These are phyloP conservation scores for Sordariomycetes sp. DNA, from an alignment of 2,329 filamentous ascomycete genomes.

Conservation along the genomic window DNA sequence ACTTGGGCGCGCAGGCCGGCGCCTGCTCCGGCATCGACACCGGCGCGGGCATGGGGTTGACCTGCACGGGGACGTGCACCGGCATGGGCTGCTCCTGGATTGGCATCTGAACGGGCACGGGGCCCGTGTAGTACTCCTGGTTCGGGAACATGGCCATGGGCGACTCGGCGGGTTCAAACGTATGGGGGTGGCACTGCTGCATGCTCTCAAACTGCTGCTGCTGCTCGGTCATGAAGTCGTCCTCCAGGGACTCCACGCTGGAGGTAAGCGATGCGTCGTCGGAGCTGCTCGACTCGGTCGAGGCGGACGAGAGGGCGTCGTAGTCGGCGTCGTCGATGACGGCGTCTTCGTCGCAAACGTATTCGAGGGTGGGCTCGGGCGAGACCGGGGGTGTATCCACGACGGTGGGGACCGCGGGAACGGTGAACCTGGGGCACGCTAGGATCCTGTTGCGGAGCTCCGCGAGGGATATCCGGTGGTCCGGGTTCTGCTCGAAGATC, in stretches of 20 bases:
- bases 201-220: constrained; percentile 8
- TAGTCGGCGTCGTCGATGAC: constrained; percentile 28
- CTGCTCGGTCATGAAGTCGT: constrained; percentile 31
- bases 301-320: constrained; percentile 34
- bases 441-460: constrained; percentile 69
- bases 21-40: constrained; percentile 13
- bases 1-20: constrained; percentile 27
- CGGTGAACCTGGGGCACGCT: constrained; percentile 63
- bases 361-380: constrained; percentile 23
- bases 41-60: constrained; percentile 5
- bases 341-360: constrained; percentile 34
- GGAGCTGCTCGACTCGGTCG: constrained; percentile 22
- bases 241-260: constrained; percentile 35
- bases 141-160: constrained; percentile 21
- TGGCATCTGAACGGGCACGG: constrained; percentile 14
- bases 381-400: constrained; percentile 26
- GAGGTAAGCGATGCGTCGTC: constrained; percentile 43
- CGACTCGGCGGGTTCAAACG: constrained; percentile 31
- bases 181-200: constrained; percentile 22
- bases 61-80: constrained; percentile 14
- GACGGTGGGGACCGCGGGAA: constrained; percentile 17
- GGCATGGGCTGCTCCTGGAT: constrained; percentile 22
- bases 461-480: constrained; percentile 65
- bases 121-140: constrained; percentile 34
- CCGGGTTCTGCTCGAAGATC: constrained; percentile 79